These are phyloP conservation scores for Xylaria digitata DNA, from an alignment of 2,329 filamentous ascomycete species.

Conservation along the genomic window DNA sequence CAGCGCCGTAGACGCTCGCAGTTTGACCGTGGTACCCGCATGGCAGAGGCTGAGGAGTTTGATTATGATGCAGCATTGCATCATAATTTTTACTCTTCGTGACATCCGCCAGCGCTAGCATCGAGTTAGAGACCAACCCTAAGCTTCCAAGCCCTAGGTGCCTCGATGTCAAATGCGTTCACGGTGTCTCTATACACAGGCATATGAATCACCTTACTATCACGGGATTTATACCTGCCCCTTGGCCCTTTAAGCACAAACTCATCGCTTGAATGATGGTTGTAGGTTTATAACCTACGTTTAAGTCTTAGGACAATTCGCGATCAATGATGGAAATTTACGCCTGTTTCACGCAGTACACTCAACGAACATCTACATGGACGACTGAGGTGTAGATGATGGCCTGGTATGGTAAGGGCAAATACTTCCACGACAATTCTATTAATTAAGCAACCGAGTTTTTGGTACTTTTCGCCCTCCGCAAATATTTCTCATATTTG, in stretches of 20 bases:
- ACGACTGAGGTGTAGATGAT: slow-evolving; percentile 1
- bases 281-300: background rate
- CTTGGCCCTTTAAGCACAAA: background rate
- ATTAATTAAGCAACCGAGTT: slow-evolving; percentile 15
- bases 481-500: slow-evolving; percentile 27
- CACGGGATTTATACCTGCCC: background rate
- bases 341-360: background rate
- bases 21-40: slow-evolving; percentile 82
- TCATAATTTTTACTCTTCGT: slow-evolving; percentile 51
- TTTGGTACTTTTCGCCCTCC: slow-evolving; percentile 24
- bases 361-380: background rate
- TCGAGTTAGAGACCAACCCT: slow-evolving; percentile 32
- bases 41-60: slow-evolving; percentile 74
- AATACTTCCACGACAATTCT: background rate
- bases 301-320: background rate
- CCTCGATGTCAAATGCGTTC: slow-evolving; percentile 27
- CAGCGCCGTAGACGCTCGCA: slow-evolving; percentile 81
- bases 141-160: slow-evolving; percentile 7
- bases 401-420: background rate
- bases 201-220: background rate
- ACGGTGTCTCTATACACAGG: slow-evolving; percentile 22
- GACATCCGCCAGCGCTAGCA: slow-evolving; percentile 31
- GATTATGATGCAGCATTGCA: slow-evolving; percentile 62
- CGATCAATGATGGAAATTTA: background rate
- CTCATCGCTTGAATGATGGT: slow-evolving; percentile 5